Percentiles rank a stretch among this genome's conserved stretches.
Conservation (phyloP, 2,329 filamentous ascomycete genomes). For the Annulohypoxylon truncatum region DNA sequence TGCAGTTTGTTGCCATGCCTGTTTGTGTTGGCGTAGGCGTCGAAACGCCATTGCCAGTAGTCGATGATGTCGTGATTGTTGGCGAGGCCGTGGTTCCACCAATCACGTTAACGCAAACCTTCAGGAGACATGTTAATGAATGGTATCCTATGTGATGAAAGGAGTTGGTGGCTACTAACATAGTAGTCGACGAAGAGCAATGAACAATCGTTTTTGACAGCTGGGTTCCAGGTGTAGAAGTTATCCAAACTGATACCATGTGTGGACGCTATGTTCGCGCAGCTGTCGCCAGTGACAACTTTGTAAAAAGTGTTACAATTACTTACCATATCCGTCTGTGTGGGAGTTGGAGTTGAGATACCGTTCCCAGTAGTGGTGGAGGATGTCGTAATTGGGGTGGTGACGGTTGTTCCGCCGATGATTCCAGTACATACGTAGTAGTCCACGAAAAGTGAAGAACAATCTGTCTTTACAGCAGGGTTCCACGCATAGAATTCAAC, state of each 20-base stretch:
- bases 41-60: not conserved
- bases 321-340: not conserved
- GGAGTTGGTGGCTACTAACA: not conserved
- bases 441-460: not conserved
- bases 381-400: not conserved
- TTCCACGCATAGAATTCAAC: not conserved
- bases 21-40: not conserved
- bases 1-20: not conserved
- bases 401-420: not conserved
- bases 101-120: not conserved
- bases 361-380: not conserved
- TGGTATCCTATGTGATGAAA: not conserved
- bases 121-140: not conserved
- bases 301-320: conserved; percentile 14
- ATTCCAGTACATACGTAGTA: not conserved
- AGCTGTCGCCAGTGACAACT: conserved; percentile 22
- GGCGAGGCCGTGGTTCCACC: not conserved
- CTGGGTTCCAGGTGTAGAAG: not conserved
- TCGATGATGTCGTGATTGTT: not conserved
- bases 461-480: not conserved
- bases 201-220: not conserved
- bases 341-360: not conserved
- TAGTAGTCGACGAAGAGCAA: not conserved
- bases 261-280: not conserved
- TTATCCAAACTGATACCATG: not conserved